These are phyloP conservation scores for Colletotrichum tropicicola DNA, from an alignment of 2,329 filamentous ascomycete genomes.

Conservation along the genomic window DNA sequence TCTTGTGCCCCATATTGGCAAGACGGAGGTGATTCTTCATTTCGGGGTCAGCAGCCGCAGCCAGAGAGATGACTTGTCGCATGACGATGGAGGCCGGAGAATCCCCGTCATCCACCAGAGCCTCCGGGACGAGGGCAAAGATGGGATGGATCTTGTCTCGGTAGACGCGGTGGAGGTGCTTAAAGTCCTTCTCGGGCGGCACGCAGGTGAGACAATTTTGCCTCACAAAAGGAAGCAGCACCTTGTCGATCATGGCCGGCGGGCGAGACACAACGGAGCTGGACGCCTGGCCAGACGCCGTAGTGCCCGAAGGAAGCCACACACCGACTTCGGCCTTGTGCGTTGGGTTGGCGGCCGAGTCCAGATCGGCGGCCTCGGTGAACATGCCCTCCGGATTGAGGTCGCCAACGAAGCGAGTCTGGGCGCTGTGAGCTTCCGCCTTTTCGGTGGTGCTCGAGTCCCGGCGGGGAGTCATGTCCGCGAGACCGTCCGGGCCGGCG, in stretches of 20 bases:
- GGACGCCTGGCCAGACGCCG: constrained; percentile 40
- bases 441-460: constrained; percentile 7
- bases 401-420: constrained; percentile 63
- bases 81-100: constrained; percentile 54
- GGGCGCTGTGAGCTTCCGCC: constrained; percentile 15
- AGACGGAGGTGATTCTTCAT: constrained; percentile 55
- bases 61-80: constrained; percentile 63
- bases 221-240: constrained; percentile 52
- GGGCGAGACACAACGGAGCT: constrained; percentile 34
- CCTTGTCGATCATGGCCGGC: constrained; percentile 48
- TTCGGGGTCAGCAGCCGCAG: constrained; percentile 59
- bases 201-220: constrained; percentile 57
- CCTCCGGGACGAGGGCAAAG: constrained; percentile 58
- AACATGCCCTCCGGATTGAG: constrained; percentile 69
- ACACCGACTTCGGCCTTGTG: constrained; percentile 64
- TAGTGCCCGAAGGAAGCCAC: constrained; percentile 53
- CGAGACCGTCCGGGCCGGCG: background rate
- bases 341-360: constrained; percentile 45
- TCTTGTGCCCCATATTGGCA: constrained; percentile 43
- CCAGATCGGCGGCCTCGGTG: constrained; percentile 59
- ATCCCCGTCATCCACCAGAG: constrained; percentile 39
- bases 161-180: constrained; percentile 55
- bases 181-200: constrained; percentile 57
- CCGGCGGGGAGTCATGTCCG: background rate
- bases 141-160: constrained; percentile 63